These are phyloP conservation scores for Raddia distichophylla DNA, from an alignment of 176 grass and related monocot species.

Conservation along the genomic window DNA sequence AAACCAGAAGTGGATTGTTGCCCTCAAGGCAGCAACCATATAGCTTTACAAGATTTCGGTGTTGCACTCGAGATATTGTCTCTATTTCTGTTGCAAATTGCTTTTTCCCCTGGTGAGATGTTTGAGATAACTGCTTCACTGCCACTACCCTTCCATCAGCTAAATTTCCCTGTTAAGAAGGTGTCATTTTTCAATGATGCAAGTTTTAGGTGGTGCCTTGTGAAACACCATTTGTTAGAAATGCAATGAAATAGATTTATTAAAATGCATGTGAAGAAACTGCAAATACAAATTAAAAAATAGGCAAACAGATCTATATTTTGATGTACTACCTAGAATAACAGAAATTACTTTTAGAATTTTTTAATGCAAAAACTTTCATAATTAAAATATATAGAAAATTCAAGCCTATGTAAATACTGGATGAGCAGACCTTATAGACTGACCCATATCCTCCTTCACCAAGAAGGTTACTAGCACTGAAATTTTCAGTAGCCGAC, in stretches of 20 bases:
- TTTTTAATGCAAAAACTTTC: not conserved
- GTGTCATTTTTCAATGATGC: slow-evolving; percentile 4
- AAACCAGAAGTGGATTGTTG: slow-evolving; percentile 77
- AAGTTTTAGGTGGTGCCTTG: not conserved
- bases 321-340: not conserved
- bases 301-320: not conserved
- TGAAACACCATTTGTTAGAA: not conserved
- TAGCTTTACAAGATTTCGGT: slow-evolving; percentile 86
- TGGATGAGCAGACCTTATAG: slow-evolving; percentile 61
- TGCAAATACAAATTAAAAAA: not conserved
- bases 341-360: slow-evolving; percentile 4
- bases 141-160: slow-evolving; percentile 73
- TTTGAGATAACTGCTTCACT: slow-evolving; percentile 74
- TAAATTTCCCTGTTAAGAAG: slow-evolving; percentile 63
- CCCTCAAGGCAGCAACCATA: slow-evolving; percentile 87
- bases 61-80: slow-evolving; percentile 85
- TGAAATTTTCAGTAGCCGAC: slow-evolving; percentile 73
- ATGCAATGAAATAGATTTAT: not conserved
- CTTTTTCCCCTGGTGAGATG: slow-evolving; percentile 77
- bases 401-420: not conserved
- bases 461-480: slow-evolving; percentile 72
- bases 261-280: not conserved
- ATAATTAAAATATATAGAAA: not conserved
- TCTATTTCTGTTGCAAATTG: slow-evolving; percentile 89
- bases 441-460: slow-evolving; percentile 88